Evolutionary conservation across 1,284 basidiomycete genomes (phyloP).

Genomic region (Lentinula novae-zelandiae): DNA sequence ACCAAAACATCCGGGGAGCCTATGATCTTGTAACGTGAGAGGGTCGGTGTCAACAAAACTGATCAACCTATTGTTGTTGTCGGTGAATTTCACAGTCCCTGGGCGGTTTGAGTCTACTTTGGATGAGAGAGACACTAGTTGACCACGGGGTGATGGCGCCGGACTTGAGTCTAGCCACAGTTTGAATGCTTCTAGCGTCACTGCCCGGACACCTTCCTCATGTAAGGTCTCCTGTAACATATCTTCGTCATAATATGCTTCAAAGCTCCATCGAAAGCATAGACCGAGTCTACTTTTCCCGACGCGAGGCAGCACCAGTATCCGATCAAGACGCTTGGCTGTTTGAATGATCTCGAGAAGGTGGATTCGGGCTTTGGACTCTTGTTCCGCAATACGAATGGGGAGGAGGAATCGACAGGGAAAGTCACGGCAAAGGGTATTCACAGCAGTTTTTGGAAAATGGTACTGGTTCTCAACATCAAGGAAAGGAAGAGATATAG

Average conservation of each 20-base stretch:
- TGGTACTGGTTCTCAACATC: background rate
- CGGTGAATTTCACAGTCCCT: background rate
- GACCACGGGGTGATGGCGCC: background rate
- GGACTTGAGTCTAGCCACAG: background rate
- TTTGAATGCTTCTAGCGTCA: constrained; percentile 2
- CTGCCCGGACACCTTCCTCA: background rate
- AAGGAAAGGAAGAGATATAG: background rate
- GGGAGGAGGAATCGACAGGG: constrained; percentile 45
- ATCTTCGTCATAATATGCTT: constrained; percentile 40
- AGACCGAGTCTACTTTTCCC: constrained; percentile 44
- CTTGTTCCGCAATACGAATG: constrained; percentile 42
- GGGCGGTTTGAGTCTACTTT: background rate
- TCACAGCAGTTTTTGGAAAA: background rate
- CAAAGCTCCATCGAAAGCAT: constrained; percentile 41
- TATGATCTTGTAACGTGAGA: background rate
- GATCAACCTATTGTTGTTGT: background rate
- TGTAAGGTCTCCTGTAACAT: constrained; percentile 19
- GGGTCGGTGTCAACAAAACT: background rate
- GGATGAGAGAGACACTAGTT: background rate
- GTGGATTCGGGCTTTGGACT: constrained; percentile 47
- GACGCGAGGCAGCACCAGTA: constrained; percentile 50
- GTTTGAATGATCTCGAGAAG: constrained; percentile 40
- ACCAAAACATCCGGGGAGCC: constrained; percentile 6
- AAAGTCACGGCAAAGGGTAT: background rate
- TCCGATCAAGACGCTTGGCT: constrained; percentile 39